Conservation (phyloP, 2,329 filamentous ascomycete genomes). For the Endocalyx cinctus region DNA sequence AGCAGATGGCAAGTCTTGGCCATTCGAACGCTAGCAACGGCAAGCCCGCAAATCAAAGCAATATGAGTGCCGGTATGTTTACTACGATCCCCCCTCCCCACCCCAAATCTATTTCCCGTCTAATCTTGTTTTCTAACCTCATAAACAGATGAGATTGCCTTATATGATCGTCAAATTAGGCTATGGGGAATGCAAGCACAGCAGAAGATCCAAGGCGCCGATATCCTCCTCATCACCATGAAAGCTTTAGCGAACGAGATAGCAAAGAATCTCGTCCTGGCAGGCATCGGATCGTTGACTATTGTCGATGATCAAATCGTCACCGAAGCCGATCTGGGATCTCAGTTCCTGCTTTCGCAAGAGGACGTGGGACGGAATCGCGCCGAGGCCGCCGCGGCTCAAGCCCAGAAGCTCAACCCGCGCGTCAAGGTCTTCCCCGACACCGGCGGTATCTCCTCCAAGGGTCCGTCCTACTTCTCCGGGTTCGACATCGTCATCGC, state of each 20-base stretch:
- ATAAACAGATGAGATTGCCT: constrained; percentile 78
- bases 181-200: constrained; percentile 97
- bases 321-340: constrained; percentile 73
- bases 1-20: no score
- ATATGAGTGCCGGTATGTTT: constrained; percentile 31
- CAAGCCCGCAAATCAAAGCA: constrained; percentile 16
- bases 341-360: constrained; percentile 73
- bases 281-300: constrained; percentile 85
- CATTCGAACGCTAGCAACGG: no score
- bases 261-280: constrained; percentile 93
- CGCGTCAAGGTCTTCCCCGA: constrained; percentile 75
- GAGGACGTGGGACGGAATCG: constrained; percentile 76
- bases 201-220: constrained; percentile 83
- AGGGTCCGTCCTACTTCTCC: constrained; percentile 70
- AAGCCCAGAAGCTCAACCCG: constrained; percentile 83
- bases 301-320: constrained; percentile 76
- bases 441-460: constrained; percentile 59
- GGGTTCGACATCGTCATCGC: constrained; percentile 83
- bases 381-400: constrained; percentile 72
- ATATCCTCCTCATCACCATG: constrained; percentile 84
- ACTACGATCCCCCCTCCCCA: background rate
- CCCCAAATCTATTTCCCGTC: no score
- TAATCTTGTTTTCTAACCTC: constrained; percentile 9
- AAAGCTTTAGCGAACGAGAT: constrained; percentile 89
- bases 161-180: constrained; percentile 95